Evolutionary conservation across 768 basidiomycete species (phyloP), one percentile per base, ranked within the genome.

Genomic region (Suillus subalutaceus): DNA sequence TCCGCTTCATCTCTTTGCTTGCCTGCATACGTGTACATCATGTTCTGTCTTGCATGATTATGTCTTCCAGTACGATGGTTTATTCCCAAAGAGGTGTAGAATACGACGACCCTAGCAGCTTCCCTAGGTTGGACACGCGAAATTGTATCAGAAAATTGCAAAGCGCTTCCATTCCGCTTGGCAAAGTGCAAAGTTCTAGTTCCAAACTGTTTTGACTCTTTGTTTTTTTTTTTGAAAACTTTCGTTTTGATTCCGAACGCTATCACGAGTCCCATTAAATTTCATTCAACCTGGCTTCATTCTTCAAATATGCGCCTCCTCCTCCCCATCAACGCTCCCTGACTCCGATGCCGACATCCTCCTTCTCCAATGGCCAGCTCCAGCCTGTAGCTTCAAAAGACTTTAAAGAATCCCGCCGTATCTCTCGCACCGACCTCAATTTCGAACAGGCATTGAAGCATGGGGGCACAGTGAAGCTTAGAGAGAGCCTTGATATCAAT

Each of bases 391-490:
- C 82, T 2, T 83, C 86, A 13, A 80, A 80, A 62, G 86, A 89
- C 78, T 73, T 75, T 23, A 78, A 73, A 60, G 71, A 72, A 40
- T 81, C 80, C 63, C 85, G 87, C 64, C 85, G 91, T 38, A 75
- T 84, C 55, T 93, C 93, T 52, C 86, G 91, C 48, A 86, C 88
- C 40, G 91, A 93, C 79, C 81, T 90, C 73, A 91, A 93, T 74
- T 95, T 95, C 70, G 93, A 94, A 78, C 87, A 88, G 72, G 92
- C 89, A 15, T 76, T 95, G 69, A 83, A 81, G 66, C 81, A 81
- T 13, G 87, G 87, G 50, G 89, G 86, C 30, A 95, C 93, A 3
- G 84, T 93, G 18, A 71, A 85, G 64, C 80, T 94, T 59, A 85
- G 83, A 67, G 91, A 94, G 75, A 88, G 91, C 44, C 73, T 88